Conservation (phyloP, 495 filamentous ascomycete species). For the Aspergillus saccharolyticus region DNA sequence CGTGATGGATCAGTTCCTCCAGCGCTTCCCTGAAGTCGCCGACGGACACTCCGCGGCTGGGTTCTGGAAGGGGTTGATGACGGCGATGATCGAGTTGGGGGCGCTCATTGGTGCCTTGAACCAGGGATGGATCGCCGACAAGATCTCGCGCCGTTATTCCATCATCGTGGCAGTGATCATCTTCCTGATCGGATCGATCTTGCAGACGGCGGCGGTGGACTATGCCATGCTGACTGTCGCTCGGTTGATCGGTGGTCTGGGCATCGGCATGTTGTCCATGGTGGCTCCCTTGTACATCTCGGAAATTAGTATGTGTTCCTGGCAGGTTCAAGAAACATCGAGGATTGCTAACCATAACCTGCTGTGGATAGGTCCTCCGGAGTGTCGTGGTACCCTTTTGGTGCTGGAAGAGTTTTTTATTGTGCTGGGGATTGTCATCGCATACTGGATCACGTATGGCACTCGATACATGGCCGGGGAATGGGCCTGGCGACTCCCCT, state of each 20-base stretch:
- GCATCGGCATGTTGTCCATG: conserved; percentile 55
- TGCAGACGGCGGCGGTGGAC: conserved; percentile 52
- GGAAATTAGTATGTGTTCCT: conserved; percentile 41
- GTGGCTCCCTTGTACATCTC: conserved; percentile 52
- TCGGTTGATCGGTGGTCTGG: conserved; percentile 56
- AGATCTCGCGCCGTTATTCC: conserved; percentile 52
- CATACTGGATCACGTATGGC: conserved; percentile 55
- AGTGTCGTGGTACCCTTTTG: conserved; percentile 48
- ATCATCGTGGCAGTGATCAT: conserved; percentile 52
- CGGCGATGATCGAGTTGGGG: conserved; percentile 57
- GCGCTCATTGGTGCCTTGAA: conserved; percentile 52
- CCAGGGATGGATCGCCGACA: conserved; percentile 56
- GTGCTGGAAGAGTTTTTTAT: conserved; percentile 53
- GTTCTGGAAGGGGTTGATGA: conserved; percentile 57
- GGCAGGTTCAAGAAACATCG: no score
- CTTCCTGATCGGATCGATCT: conserved; percentile 49
- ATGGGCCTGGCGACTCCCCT: conserved; percentile 48
- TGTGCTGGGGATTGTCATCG: conserved; percentile 51
- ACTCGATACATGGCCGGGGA: conserved; percentile 48
- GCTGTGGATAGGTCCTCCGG: conserved; percentile 38
- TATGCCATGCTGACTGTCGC: conserved; percentile 56
- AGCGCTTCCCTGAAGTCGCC: conserved; percentile 42
- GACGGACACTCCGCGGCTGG: conserved; percentile 39
- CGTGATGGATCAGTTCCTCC: conserved; percentile 54
- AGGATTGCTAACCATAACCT: neutral